A percentile compares a stretch with the other conserved stretches of the same genome.
Evolutionary conservation across 2,329 filamentous ascomycete species (phyloP).

Genomic region (Fusarium tupiense): DNA sequence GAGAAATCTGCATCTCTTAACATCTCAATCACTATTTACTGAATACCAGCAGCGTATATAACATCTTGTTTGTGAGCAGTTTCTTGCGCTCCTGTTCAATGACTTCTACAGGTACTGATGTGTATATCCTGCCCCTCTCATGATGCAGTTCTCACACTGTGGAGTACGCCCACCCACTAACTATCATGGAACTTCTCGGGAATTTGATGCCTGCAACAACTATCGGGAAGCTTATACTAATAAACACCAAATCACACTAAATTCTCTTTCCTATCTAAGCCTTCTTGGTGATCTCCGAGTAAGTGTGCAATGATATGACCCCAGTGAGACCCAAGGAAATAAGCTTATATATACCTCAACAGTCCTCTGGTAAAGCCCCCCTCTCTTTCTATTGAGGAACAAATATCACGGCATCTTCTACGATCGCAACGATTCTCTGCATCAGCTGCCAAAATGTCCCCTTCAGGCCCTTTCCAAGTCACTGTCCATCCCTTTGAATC

Average conservation of each 20-base stretch:
- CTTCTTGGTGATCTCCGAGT: not conserved
- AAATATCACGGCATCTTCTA: not conserved
- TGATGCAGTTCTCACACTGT: not conserved
- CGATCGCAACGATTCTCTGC: not conserved
- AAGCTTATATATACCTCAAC: constrained; percentile 20
- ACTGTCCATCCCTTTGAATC: constrained; percentile 59
- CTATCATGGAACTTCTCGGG: not conserved
- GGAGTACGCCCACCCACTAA: not conserved
- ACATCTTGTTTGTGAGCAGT: not conserved
- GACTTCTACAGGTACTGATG: not conserved
- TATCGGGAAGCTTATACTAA: not conserved
- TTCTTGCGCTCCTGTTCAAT: not conserved
- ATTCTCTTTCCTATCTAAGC: not conserved
- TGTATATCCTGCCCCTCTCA: not conserved
- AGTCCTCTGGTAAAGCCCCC: not conserved
- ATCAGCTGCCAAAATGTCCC: constrained; percentile 37
- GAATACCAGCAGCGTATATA: not conserved
- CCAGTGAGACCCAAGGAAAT: not conserved
- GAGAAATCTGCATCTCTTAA: not conserved
- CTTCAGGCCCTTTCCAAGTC: constrained; percentile 52
- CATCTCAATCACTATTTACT: not conserved
- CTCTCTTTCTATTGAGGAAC: not conserved
- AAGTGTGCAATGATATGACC: not conserved
- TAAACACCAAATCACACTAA: not conserved
- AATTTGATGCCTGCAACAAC: not conserved